Evolutionary conservation across 108 stramenopile species (phyloP).

Genomic region (Cyclostephanos tholiformis): DNA sequence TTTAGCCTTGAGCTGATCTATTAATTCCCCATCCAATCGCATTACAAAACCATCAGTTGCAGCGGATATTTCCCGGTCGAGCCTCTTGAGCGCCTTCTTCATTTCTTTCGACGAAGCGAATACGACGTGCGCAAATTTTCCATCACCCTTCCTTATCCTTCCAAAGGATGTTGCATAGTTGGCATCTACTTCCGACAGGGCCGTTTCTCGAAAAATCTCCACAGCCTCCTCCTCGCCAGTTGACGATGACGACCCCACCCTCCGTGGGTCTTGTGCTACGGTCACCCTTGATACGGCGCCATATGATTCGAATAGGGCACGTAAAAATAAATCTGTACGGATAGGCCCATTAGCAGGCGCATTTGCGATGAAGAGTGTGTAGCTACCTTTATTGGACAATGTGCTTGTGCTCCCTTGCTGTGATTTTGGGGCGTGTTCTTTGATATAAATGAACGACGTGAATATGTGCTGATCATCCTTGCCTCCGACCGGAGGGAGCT

Average conservation of each 20-base stretch:
- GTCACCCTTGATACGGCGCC: conserved; percentile 73
- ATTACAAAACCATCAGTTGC: conserved; percentile 15
- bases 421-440: conserved; percentile 63
- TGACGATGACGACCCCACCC: conserved; percentile 17
- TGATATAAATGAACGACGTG: conserved; percentile 74
- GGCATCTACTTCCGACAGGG: conserved; percentile 37
- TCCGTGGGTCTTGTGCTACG: conserved; percentile 74
- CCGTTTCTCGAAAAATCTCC: conserved; percentile 39
- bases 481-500: conserved; percentile 57
- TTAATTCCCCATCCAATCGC: conserved; percentile 17
- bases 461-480: conserved; percentile 15
- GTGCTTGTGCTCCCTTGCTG: not conserved
- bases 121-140: conserved; percentile 82
- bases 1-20: conserved; percentile 29
- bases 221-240: conserved; percentile 9
- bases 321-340: conserved; percentile 61
- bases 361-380: conserved; percentile 87
- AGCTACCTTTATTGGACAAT: conserved; percentile 10
- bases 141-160: conserved; percentile 47
- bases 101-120: conserved; percentile 70
- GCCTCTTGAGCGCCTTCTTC: conserved; percentile 54
- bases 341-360: conserved; percentile 74
- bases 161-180: conserved; percentile 24
- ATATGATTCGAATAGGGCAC: conserved; percentile 70
- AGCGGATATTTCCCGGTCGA: conserved; percentile 56